Evolutionary conservation across 768 basidiomycete genomes (phyloP).

Genomic region (Gelatoporia subvermispora): DNA sequence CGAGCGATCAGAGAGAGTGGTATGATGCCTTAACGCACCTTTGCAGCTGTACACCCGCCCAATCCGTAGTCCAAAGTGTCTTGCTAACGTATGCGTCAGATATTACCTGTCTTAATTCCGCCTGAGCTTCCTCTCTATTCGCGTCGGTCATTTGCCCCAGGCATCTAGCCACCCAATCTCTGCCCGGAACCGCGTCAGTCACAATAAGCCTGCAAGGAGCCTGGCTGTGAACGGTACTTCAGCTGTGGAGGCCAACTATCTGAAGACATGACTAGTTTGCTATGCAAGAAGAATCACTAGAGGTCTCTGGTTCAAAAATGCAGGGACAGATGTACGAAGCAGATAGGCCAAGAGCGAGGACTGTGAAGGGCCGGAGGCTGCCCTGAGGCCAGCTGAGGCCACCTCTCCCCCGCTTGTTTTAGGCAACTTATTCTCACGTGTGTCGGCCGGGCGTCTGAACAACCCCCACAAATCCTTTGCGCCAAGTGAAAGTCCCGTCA

Average conservation of each 20-base stretch:
- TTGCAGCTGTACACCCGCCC: constrained; percentile 82
- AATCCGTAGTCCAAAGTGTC: constrained; percentile 90
- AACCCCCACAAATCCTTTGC: too few species aligned
- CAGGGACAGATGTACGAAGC: background rate
- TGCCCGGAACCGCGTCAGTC: constrained; percentile 26
- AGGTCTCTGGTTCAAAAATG: background rate
- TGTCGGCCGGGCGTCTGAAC: too few species aligned
- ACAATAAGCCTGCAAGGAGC: background rate
- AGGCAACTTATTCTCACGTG: too few species aligned
- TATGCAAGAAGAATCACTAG: too few species aligned
- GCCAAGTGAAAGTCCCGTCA: too few species aligned
- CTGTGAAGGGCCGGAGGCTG: background rate
- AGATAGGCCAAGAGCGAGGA: background rate
- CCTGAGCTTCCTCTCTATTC: constrained; percentile 84
- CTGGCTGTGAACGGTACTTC: constrained; percentile 57
- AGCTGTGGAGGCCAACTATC: constrained; percentile 79
- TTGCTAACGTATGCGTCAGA: constrained; percentile 84
- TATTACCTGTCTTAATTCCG: constrained; percentile 95
- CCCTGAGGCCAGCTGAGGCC: background rate
- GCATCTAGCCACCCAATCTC: constrained; percentile 94
- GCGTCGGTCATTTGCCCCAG: constrained; percentile 86
- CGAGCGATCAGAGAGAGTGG: constrained; percentile 4
- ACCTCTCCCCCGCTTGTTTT: too few species aligned
- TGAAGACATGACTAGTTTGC: constrained; percentile 48
- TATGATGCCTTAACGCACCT: constrained; percentile 44